Percentiles rank a stretch among this genome's conserved stretches.
These are phyloP conservation scores for Clarkia xantiana DNA, from an alignment of 345 rosid species.

Conservation along the genomic window DNA sequence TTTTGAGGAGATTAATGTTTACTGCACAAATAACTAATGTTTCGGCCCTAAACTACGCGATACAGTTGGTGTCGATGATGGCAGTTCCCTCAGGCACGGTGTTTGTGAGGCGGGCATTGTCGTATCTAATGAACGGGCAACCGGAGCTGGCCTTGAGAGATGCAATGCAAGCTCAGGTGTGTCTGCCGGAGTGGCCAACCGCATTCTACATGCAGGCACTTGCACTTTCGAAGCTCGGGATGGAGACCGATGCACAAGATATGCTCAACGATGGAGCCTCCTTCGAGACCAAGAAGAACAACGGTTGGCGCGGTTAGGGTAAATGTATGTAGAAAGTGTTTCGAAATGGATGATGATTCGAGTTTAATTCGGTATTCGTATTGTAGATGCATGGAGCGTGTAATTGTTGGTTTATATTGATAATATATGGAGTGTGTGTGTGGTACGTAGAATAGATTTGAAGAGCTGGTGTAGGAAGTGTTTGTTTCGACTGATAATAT, in stretches of 20 bases:
- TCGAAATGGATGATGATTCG: too few relatives aligned
- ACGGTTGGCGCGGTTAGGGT: slow-evolving; percentile 58
- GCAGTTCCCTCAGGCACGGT: slow-evolving; percentile 81
- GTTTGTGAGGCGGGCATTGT: slow-evolving; percentile 50
- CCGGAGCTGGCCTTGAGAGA: slow-evolving; percentile 88
- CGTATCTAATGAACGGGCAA: slow-evolving; percentile 69
- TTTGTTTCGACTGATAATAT: too few relatives aligned
- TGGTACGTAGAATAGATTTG: too few relatives aligned
- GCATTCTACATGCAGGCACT: slow-evolving; percentile 96
- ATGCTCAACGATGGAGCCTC: slow-evolving; percentile 96
- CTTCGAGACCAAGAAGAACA: slow-evolving; percentile 72
- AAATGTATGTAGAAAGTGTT: too few relatives aligned
- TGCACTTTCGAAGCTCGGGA: slow-evolving; percentile 89
- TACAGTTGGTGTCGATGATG: slow-evolving; percentile 80
- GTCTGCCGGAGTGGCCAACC: slow-evolving; percentile 91
- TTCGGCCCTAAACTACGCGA: too few relatives aligned
- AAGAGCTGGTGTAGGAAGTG: too few relatives aligned
- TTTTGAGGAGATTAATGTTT: too few relatives aligned
- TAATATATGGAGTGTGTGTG: too few relatives aligned
- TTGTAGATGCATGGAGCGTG: too few relatives aligned
- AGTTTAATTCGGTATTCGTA: too few relatives aligned
- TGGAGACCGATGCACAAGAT: slow-evolving; percentile 95
- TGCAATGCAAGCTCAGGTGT: slow-evolving; percentile 98
- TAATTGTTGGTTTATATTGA: too few relatives aligned
- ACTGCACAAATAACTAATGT: too few relatives aligned